These are phyloP conservation scores for Vachellia pachyceras DNA, from an alignment of 306 rosid species.

Conservation along the genomic window DNA sequence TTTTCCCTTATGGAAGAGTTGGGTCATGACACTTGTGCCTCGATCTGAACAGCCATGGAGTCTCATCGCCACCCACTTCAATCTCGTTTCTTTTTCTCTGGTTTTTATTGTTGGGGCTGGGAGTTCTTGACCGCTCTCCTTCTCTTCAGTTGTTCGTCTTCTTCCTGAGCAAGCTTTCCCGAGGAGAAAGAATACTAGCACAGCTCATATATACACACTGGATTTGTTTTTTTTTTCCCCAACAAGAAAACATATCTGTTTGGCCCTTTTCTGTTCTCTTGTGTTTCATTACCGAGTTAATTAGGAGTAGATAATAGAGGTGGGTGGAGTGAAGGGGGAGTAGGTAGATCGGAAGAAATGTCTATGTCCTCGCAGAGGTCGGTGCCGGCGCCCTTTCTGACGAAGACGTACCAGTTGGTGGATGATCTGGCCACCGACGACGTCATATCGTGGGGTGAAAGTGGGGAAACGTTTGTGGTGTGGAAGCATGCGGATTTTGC, in stretches of 20 bases:
- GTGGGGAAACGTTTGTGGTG: constrained; percentile 78
- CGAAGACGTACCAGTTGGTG: constrained; percentile 82
- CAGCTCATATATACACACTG: not conserved
- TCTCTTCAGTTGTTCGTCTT: constrained; percentile 63
- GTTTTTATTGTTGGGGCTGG: constrained; percentile 98
- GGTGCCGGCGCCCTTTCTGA: constrained; percentile 90
- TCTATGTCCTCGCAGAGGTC: constrained; percentile 76
- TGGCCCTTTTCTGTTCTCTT: not conserved
- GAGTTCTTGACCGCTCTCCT: constrained; percentile 97
- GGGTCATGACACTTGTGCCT: constrained; percentile 59
- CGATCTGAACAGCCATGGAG: constrained; percentile 54
- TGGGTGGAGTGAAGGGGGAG: constrained; percentile 30
- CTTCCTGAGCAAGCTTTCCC: not conserved
- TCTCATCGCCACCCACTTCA: constrained; percentile 61
- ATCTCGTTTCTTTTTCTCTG: constrained; percentile 71
- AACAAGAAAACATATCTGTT: not conserved
- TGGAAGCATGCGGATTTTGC: constrained; percentile 96
- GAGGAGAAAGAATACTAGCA: not conserved
- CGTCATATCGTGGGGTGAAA: constrained; percentile 82
- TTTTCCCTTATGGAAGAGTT: constrained; percentile 13
- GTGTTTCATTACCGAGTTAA: not conserved
- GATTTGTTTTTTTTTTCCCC: not conserved
- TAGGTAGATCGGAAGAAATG: constrained; percentile 47
- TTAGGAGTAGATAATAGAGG: constrained; percentile 16
- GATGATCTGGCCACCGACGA: constrained; percentile 74